Evolutionary conservation across 2,329 filamentous ascomycete species (phyloP).

Genomic region (Epichloe sibirici): DNA sequence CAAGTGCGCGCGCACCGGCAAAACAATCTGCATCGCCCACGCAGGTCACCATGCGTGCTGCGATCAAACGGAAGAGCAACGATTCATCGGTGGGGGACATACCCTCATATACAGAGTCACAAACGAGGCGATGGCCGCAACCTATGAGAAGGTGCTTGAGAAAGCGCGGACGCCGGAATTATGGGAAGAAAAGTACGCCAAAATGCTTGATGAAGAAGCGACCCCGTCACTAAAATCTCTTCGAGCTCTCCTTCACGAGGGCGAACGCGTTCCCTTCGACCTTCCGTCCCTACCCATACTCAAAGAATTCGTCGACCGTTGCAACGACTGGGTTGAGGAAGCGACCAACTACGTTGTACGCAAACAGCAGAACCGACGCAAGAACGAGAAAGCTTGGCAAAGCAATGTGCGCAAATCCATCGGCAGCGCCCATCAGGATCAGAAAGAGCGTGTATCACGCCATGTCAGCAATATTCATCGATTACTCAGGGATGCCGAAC

Average conservation of each 20-base stretch:
- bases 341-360: slow-evolving; percentile 91
- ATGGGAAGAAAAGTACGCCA: slow-evolving; percentile 86
- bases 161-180: slow-evolving; percentile 75
- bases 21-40: slow-evolving; percentile 71
- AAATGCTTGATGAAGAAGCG: slow-evolving; percentile 69
- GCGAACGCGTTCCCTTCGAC: slow-evolving; percentile 89
- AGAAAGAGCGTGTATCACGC: slow-evolving; percentile 75
- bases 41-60: slow-evolving; percentile 75
- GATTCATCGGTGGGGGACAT: slow-evolving; percentile 60
- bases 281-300: slow-evolving; percentile 72
- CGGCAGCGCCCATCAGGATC: slow-evolving; percentile 42
- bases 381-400: slow-evolving; percentile 82
- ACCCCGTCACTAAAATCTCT: slow-evolving; percentile 78
- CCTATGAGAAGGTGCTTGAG: slow-evolving; percentile 68
- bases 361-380: slow-evolving; percentile 93
- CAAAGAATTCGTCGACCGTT: slow-evolving; percentile 83
- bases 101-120: slow-evolving; percentile 66
- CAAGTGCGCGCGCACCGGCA: slow-evolving; percentile 69
- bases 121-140: slow-evolving; percentile 53
- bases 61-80: slow-evolving; percentile 50
- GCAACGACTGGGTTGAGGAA: slow-evolving; percentile 96
- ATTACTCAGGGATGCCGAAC: slow-evolving; percentile 70
- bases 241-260: slow-evolving; percentile 75
- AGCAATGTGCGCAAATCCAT: slow-evolving; percentile 60
- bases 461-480: slow-evolving; percentile 82